Conservation (phyloP, 2,329 filamentous ascomycete species). For the Juglanconis juglandina region DNA sequence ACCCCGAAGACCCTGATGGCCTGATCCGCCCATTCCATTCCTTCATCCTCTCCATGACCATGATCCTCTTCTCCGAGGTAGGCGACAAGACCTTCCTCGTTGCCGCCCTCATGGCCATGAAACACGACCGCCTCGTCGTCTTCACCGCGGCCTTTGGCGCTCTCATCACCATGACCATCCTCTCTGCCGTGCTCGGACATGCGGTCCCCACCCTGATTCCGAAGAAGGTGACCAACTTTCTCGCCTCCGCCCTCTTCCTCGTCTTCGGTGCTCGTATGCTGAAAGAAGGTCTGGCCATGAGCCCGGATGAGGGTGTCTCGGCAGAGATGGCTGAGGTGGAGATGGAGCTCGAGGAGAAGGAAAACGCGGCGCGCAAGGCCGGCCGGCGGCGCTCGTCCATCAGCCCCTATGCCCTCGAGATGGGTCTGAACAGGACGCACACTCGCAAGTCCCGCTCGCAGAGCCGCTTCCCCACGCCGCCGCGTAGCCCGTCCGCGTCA, state of each 20-base stretch:
- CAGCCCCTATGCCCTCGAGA: conserved; percentile 75
- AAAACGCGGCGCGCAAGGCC: conserved; percentile 68
- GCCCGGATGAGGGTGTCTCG: conserved; percentile 82
- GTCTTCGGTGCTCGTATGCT: conserved; percentile 84
- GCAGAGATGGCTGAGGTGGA: conserved; percentile 99
- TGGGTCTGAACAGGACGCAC: conserved; percentile 60
- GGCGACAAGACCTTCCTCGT: conserved; percentile 99
- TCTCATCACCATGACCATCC: conserved; percentile 87
- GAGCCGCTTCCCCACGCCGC: conserved; percentile 74
- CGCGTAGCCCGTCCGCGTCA: conserved; percentile 76
- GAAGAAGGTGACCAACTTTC: conserved; percentile 83
- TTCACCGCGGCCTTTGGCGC: conserved; percentile 94
- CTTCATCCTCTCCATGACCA: conserved; percentile 85
- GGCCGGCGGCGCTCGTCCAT: conserved; percentile 64
- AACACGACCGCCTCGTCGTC: conserved; percentile 87
- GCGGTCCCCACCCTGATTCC: conserved; percentile 86
- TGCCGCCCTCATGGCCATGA: conserved; percentile 98
- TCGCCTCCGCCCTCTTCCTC: conserved; percentile 81
- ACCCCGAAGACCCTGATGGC: conserved; percentile 47
- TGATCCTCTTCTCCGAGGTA: conserved; percentile 96
- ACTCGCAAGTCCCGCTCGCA: conserved; percentile 67
- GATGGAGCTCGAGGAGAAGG: conserved; percentile 88
- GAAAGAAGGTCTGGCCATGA: conserved; percentile 84
- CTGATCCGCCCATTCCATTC: conserved; percentile 82
- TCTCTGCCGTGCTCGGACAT: conserved; percentile 89